These are phyloP conservation scores for Taphrina pruni DNA, from an alignment of 1,139 yeast species.

Conservation along the genomic window DNA sequence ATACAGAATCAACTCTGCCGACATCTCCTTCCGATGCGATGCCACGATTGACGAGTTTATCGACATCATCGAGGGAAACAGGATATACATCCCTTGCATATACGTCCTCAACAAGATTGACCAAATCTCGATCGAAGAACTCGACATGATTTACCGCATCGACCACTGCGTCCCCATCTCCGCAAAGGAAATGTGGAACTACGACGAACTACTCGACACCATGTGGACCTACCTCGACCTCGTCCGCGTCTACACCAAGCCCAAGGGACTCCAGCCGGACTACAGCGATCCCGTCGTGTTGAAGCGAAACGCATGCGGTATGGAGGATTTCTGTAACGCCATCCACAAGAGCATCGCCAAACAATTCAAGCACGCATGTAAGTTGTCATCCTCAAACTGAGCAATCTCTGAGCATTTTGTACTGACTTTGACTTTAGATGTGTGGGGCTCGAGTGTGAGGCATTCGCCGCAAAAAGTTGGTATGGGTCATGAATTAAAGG, in stretches of 20 bases:
- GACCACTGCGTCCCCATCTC: conserved; percentile 98
- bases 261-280: conserved; percentile 93
- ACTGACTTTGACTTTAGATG: background rate
- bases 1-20: conserved; percentile 95
- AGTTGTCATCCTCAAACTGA: background rate
- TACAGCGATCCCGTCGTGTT: conserved; percentile 92
- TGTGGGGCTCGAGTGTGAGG: conserved; percentile 80
- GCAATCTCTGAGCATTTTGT: too few relatives aligned
- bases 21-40: conserved; percentile 93
- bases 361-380: conserved; percentile 74
- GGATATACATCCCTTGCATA: conserved; percentile 92
- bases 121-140: conserved; percentile 89
- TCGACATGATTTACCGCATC: conserved; percentile 83
- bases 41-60: conserved; percentile 73
- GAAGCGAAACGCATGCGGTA: conserved; percentile 78
- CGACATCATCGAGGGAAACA: conserved; percentile 72
- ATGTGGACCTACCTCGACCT: conserved; percentile 93
- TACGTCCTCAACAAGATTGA: conserved; percentile 95
- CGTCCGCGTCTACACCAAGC: conserved; percentile 95
- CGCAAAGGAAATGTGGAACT: conserved; percentile 93
- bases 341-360: conserved; percentile 93
- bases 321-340: conserved; percentile 94
- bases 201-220: conserved; percentile 87
- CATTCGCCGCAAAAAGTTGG: conserved; percentile 99
- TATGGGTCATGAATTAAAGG: conserved; percentile 76